A percentile compares a stretch with the other conserved stretches of the same genome.
Conservation (phyloP, 306 rosid species). For the Adenanthera pavonina region DNA sequence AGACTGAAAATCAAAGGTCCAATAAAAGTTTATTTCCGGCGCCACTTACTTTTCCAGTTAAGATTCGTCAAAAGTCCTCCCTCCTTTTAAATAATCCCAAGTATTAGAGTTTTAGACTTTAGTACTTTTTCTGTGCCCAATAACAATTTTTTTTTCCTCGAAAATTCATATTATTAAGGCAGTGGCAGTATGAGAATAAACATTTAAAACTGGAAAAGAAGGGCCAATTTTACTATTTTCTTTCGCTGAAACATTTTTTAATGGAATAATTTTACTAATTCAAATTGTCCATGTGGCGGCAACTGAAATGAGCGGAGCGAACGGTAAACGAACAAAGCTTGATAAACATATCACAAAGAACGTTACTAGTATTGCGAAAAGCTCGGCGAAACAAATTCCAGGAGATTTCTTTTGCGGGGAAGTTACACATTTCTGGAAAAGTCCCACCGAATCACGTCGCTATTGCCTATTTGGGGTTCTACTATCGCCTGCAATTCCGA, state of each 20-base stretch:
- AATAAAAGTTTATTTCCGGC: too few species aligned
- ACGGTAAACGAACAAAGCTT: background rate
- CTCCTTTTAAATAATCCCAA: too few species aligned
- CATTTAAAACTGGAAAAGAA: background rate
- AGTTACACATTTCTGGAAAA: background rate
- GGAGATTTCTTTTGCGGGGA: background rate
- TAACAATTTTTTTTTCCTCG: too few species aligned
- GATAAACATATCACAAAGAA: background rate
- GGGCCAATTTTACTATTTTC: background rate
- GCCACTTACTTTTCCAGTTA: too few species aligned
- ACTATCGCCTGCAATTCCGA: background rate
- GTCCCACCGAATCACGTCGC: background rate
- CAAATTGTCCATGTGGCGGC: conserved; percentile 10
- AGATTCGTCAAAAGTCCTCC: too few species aligned
- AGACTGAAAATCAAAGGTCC: too few species aligned
- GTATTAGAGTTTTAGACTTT: too few species aligned
- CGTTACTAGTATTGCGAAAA: background rate
- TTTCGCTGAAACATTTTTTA: too few species aligned
- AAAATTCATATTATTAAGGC: too few species aligned
- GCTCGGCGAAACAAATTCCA: conserved; percentile 8
- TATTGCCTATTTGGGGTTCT: background rate
- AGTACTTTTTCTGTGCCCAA: too few species aligned
- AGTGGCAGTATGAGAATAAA: background rate
- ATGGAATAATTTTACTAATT: background rate
- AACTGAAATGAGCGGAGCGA: background rate